Conservation (phyloP, 2,329 filamentous ascomycete genomes). For the Monosporascus sp. region DNA sequence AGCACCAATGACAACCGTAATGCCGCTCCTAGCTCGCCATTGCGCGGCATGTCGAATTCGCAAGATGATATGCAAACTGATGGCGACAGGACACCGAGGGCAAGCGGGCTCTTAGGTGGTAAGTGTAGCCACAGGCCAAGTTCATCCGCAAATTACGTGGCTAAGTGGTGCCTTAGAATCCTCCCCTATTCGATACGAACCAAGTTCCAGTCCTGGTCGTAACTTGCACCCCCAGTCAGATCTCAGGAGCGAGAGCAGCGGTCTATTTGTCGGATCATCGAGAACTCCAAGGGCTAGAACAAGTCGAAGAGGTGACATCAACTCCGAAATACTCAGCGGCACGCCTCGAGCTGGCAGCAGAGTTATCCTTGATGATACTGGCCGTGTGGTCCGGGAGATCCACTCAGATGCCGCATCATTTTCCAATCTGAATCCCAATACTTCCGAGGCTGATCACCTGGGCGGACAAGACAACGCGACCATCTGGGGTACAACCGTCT, state of each 20-base stretch:
- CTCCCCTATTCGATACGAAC: slow-evolving; percentile 85
- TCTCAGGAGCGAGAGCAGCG: slow-evolving; percentile 77
- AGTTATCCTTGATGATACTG: slow-evolving; percentile 55
- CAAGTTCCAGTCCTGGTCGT: slow-evolving; percentile 81
- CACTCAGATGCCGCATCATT: slow-evolving; percentile 58
- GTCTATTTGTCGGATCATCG: slow-evolving; percentile 71
- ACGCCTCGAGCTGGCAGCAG: slow-evolving; percentile 48
- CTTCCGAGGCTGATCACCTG: slow-evolving; percentile 84
- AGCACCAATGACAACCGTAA: slow-evolving; percentile 34
- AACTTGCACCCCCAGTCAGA: slow-evolving; percentile 60
- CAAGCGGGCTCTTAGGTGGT: slow-evolving; percentile 61
- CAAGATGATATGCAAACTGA: slow-evolving; percentile 40
- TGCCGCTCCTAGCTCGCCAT: slow-evolving; percentile 50
- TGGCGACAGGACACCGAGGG: slow-evolving; percentile 67
- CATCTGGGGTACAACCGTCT: slow-evolving; percentile 97
- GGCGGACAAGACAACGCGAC: slow-evolving; percentile 77
- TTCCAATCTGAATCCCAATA: slow-evolving; percentile 67
- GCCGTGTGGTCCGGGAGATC: slow-evolving; percentile 52
- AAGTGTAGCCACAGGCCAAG: slow-evolving; percentile 19
- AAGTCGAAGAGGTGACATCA: slow-evolving; percentile 73
- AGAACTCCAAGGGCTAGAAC: slow-evolving; percentile 50
- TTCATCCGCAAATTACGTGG: neutral
- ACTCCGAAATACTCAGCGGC: slow-evolving; percentile 66
- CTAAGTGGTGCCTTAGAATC: slow-evolving; percentile 56
- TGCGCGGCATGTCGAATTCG: slow-evolving; percentile 54